These are phyloP conservation scores for Petunia hybrid DNA, from an alignment of 305 asterid species.

Conservation along the genomic window DNA sequence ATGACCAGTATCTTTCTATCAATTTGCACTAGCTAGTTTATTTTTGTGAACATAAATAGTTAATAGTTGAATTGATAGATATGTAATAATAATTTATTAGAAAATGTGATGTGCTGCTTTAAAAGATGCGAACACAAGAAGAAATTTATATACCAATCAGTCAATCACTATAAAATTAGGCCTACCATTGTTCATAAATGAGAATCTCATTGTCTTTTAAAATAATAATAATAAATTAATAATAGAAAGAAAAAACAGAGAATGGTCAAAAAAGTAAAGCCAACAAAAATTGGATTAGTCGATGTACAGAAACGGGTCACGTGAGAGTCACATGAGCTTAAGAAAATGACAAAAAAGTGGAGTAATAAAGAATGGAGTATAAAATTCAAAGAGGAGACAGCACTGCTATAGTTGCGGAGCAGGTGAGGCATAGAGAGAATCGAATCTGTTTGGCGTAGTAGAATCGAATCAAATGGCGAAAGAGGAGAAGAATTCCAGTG, in stretches of 20 bases:
- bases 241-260: background rate
- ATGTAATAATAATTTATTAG: background rate
- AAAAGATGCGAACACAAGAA: background rate
- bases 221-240: background rate
- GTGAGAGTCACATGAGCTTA: background rate
- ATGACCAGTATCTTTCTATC: too few relatives aligned
- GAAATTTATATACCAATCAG: background rate
- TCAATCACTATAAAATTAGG: too few relatives aligned
- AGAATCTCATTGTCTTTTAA: too few relatives aligned
- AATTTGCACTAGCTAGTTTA: background rate
- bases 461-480: constrained; percentile 34
- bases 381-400: background rate
- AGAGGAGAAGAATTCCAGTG: constrained; percentile 41
- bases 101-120: background rate
- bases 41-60: background rate
- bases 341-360: constrained; percentile 20
- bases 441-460: background rate
- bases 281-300: too few relatives aligned
- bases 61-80: background rate
- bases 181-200: too few relatives aligned
- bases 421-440: background rate
- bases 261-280: background rate
- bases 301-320: background rate
- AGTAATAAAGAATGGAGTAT: too few relatives aligned
- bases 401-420: constrained; percentile 20